A percentile compares a stretch with the other conserved stretches of the same genome.
Conservation (phyloP, 2,329 filamentous ascomycete species). For the Tolypocladium guangdongense region DNA sequence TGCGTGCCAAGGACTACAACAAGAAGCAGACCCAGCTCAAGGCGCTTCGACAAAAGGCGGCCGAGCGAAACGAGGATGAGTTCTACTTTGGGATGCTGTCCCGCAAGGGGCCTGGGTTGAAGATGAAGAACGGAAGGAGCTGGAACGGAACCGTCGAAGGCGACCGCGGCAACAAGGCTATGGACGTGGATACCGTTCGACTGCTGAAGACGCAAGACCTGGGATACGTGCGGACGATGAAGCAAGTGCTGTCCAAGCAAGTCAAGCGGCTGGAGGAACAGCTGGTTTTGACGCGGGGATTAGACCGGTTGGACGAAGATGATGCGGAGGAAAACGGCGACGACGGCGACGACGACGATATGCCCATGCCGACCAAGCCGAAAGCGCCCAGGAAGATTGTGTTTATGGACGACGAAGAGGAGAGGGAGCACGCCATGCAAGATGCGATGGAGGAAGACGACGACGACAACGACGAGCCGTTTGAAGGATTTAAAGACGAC, state of each 20-base stretch:
- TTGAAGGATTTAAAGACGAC: conserved; percentile 5
- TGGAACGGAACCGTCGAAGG: conserved; percentile 47
- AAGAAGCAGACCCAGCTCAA: conserved; percentile 53
- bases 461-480: conserved; percentile 8
- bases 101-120: conserved; percentile 42
- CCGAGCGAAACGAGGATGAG: conserved; percentile 60
- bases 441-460: conserved; percentile 17
- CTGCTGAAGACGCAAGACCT: conserved; percentile 60
- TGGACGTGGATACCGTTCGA: conserved; percentile 47
- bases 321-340: conserved; percentile 20
- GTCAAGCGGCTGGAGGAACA: conserved; percentile 43
- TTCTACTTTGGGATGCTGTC: conserved; percentile 63
- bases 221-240: conserved; percentile 52
- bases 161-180: conserved; percentile 43
- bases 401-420: conserved; percentile 33
- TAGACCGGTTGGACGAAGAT: conserved; percentile 24
- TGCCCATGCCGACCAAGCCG: conserved; percentile 15
- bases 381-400: conserved; percentile 37
- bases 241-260: conserved; percentile 48
- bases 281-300: conserved; percentile 31
- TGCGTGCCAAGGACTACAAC: conserved; percentile 55
- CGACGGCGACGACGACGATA: conserved; percentile 21
- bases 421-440: conserved; percentile 19
- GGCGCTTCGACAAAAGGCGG: conserved; percentile 47
- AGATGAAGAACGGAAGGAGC: conserved; percentile 35